A percentile compares a stretch with the other conserved stretches of the same genome.
Evolutionary conservation across 352 stramenopile species (phyloP).

Genomic region (Pilasporangium apinafurcum): DNA sequence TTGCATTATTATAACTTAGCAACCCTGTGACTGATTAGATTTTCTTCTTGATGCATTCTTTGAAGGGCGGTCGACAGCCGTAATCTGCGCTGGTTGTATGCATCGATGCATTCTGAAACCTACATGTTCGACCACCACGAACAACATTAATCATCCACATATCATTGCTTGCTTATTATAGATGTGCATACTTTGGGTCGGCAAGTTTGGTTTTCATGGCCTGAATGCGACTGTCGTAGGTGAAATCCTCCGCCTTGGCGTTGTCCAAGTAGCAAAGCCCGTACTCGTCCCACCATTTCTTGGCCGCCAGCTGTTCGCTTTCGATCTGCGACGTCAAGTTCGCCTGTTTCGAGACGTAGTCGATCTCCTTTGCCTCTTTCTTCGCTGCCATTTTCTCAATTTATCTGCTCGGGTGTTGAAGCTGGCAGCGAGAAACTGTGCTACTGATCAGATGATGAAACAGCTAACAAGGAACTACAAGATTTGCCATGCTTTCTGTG

Average conservation of each 20-base stretch:
- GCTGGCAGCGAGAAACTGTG: too few relatives aligned
- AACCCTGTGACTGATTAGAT: constrained; percentile 19
- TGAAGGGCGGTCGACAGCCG: constrained; percentile 62
- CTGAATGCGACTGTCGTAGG: constrained; percentile 75
- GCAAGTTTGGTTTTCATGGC: constrained; percentile 58
- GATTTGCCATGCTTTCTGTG: too few relatives aligned
- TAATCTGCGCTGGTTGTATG: constrained; percentile 65
- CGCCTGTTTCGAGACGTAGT: constrained; percentile 81
- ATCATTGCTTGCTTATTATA: too few relatives aligned
- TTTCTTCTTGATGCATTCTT: constrained; percentile 65
- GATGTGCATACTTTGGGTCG: constrained; percentile 51
- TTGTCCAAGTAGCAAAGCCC: constrained; percentile 75
- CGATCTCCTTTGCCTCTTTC: constrained; percentile 58
- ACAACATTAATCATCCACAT: background rate
- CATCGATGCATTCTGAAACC: constrained; percentile 41
- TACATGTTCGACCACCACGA: constrained; percentile 4
- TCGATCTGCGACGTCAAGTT: constrained; percentile 81
- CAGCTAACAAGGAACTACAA: too few relatives aligned
- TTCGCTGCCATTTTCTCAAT: constrained; percentile 24
- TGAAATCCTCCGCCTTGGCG: constrained; percentile 74
- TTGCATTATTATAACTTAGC: too few relatives aligned
- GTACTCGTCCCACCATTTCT: constrained; percentile 81
- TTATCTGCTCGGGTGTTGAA: background rate
- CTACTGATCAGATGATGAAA: too few relatives aligned
- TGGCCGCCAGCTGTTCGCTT: constrained; percentile 67